Evolutionary conservation across 768 basidiomycete species (phyloP).

Genomic region (Termitomyces sp.): DNA sequence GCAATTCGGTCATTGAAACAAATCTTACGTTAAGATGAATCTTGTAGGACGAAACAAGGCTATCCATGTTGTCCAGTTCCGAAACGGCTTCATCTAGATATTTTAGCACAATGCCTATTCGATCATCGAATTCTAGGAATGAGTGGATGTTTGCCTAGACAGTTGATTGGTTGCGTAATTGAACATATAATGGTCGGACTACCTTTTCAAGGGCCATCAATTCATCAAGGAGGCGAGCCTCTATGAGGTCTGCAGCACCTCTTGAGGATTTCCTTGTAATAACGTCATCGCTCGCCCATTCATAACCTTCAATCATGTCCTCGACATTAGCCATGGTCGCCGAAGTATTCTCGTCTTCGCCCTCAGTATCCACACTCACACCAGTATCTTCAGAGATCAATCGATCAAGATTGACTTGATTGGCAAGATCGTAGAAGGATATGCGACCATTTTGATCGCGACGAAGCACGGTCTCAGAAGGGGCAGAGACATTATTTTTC

Average conservation of each 20-base stretch:
- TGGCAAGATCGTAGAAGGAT: conserved; percentile 77
- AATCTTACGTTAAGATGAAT: conserved; percentile 86
- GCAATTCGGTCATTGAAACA: not conserved
- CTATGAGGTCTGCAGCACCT: conserved; percentile 87
- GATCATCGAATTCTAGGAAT: conserved; percentile 93
- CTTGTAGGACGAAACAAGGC: conserved; percentile 87
- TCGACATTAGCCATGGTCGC: conserved; percentile 90
- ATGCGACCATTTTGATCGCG: conserved; percentile 67
- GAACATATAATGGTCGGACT: not conserved
- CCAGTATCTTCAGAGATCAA: conserved; percentile 48
- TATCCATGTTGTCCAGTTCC: conserved; percentile 89
- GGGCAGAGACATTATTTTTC: not conserved
- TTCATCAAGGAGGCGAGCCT: conserved; percentile 84
- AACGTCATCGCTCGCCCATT: conserved; percentile 87
- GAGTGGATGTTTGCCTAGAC: conserved; percentile 92
- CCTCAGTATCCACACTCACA: conserved; percentile 41
- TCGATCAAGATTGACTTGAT: conserved; percentile 69
- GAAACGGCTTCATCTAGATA: conserved; percentile 84
- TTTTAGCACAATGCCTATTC: conserved; percentile 79
- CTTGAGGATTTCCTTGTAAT: conserved; percentile 56
- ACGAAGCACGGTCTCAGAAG: conserved; percentile 34
- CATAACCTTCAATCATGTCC: conserved; percentile 98
- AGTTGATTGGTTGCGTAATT: not conserved
- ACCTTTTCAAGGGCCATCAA: conserved; percentile 93
- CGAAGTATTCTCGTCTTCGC: conserved; percentile 69